A percentile compares a stretch with the other conserved stretches of the same genome.
These are phyloP conservation scores for Gaultheria prostrata DNA, from an alignment of 148 eudicot species.

Conservation along the genomic window DNA sequence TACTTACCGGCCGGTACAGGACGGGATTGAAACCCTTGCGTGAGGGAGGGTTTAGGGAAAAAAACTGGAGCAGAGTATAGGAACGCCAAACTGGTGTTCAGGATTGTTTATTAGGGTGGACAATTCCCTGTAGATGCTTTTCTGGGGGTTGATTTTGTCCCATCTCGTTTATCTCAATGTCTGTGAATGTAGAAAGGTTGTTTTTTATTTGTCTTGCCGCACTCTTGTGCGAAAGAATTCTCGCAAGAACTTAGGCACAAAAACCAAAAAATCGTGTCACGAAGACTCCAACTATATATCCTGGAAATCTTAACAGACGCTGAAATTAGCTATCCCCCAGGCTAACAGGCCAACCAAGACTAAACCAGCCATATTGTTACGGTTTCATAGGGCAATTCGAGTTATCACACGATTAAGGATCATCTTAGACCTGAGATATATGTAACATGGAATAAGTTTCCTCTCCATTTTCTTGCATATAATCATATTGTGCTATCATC, in stretches of 20 bases:
- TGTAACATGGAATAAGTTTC: not conserved
- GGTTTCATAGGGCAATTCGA: not conserved
- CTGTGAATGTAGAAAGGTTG: no score
- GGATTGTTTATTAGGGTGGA: not conserved
- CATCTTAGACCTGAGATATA: not conserved
- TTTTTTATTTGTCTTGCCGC: not conserved
- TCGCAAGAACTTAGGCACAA: not conserved
- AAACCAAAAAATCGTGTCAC: not conserved
- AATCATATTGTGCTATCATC: slow-evolving; percentile 10
- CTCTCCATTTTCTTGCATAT: not conserved
- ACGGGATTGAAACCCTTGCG: no score
- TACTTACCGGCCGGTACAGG: no score
- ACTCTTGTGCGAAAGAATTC: not conserved
- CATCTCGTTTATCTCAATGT: no score
- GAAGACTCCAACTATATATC: not conserved
- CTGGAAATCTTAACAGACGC: not conserved
- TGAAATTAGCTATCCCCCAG: not conserved
- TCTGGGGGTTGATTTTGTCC: not conserved
- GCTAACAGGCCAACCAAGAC: not conserved
- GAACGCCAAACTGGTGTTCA: not conserved
- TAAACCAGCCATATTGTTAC: not conserved
- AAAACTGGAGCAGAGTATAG: not conserved
- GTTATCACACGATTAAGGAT: not conserved
- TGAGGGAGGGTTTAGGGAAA: not conserved
- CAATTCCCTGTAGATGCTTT: not conserved